Conservation (phyloP, 371 early-diverging fungal genomes). For the Chytridium lagenaria region DNA sequence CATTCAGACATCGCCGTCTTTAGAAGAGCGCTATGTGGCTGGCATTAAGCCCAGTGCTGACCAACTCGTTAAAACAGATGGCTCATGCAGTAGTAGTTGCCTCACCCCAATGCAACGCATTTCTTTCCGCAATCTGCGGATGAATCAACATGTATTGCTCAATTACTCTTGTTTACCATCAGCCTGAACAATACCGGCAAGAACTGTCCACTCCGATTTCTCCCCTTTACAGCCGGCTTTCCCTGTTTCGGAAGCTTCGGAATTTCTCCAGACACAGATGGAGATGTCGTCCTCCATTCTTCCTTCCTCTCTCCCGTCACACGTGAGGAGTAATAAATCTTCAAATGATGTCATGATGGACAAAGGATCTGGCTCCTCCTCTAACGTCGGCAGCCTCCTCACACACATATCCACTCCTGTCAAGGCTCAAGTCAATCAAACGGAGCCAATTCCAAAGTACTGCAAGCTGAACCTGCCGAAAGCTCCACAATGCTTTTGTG, state of each 20-base stretch:
- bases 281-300: constrained; percentile 19
- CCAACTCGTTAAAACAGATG: background rate
- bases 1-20: constrained; percentile 72
- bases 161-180: background rate
- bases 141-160: constrained; percentile 23
- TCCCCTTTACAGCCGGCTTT: constrained; percentile 62
- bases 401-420: background rate
- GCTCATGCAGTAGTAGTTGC: background rate
- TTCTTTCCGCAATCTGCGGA: constrained; percentile 49
- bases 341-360: background rate
- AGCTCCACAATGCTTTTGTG: background rate
- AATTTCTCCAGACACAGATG: constrained; percentile 16
- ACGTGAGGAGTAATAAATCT: too few relatives aligned
- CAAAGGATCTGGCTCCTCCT: background rate
- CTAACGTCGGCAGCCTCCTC: background rate
- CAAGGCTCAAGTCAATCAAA: too few relatives aligned
- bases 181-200: constrained; percentile 72
- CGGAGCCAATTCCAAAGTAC: too few relatives aligned
- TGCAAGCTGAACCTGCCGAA: background rate
- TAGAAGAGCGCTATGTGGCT: constrained; percentile 65
- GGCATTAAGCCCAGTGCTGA: constrained; percentile 87
- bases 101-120: constrained; percentile 66
- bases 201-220: constrained; percentile 83
- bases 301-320: background rate
- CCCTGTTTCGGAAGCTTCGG: constrained; percentile 68